Conservation (phyloP, 2,329 filamentous ascomycete genomes). For the Monascus ruber region DNA sequence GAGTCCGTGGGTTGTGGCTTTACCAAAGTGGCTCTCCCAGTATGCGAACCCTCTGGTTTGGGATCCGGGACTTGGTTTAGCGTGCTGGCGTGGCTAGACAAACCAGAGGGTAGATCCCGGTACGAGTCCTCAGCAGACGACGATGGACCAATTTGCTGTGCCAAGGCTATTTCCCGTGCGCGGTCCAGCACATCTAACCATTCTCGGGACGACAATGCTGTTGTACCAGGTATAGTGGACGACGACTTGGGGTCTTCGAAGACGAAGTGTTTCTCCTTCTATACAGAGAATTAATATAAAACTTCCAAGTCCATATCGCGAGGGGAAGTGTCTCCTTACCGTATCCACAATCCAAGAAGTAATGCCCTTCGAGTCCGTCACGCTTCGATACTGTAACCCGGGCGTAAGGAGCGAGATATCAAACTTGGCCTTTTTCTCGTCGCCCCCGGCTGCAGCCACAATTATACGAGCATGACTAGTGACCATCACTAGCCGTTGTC, state of each 20-base stretch:
- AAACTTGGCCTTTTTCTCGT: slow-evolving; percentile 89
- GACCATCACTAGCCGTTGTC: slow-evolving; percentile 86
- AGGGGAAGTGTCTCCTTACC: slow-evolving; percentile 47
- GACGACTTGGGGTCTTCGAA: slow-evolving; percentile 87
- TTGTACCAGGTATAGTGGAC: slow-evolving; percentile 49
- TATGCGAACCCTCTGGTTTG: slow-evolving; percentile 23
- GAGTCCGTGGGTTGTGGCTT: slow-evolving; percentile 36
- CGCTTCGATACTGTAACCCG: slow-evolving; percentile 67
- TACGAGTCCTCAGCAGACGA: slow-evolving; percentile 59
- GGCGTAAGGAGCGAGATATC: slow-evolving; percentile 73
- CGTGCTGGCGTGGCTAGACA: slow-evolving; percentile 53
- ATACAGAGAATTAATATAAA: slow-evolving; percentile 10
- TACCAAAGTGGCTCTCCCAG: slow-evolving; percentile 34
- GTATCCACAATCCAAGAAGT: slow-evolving; percentile 86
- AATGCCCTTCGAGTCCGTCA: slow-evolving; percentile 76
- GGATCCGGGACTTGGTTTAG: slow-evolving; percentile 31
- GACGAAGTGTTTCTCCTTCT: slow-evolving; percentile 81
- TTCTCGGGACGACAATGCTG: slow-evolving; percentile 64
- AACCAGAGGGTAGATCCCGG: slow-evolving; percentile 55
- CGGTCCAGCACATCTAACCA: slow-evolving; percentile 86
- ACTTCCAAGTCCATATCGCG: slow-evolving; percentile 1
- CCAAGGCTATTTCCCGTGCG: slow-evolving; percentile 71
- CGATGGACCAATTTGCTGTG: slow-evolving; percentile 55
- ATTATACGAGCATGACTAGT: slow-evolving; percentile 85
- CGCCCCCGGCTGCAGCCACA: slow-evolving; percentile 79